Evolutionary conservation across 352 stramenopile species (phyloP).

Genomic region (Globisporangium echinulatum): DNA sequence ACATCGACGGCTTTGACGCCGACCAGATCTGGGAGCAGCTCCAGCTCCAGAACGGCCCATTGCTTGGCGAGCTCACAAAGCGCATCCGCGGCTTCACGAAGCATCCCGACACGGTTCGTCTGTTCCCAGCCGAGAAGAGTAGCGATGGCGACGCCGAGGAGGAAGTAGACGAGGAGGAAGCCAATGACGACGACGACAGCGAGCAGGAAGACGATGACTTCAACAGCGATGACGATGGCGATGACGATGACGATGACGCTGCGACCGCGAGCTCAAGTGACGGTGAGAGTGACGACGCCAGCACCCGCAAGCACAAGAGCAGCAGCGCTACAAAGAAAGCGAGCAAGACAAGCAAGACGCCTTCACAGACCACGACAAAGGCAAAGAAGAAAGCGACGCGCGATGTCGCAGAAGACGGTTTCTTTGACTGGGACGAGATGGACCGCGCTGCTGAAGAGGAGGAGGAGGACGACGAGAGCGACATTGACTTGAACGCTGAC

Average conservation of each 20-base stretch:
- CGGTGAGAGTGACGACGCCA: conserved; percentile 11
- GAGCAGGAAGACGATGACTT: conserved; percentile 5
- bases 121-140: conserved; percentile 51
- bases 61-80: conserved; percentile 63
- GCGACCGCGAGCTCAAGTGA: conserved; percentile 9
- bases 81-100: conserved; percentile 66
- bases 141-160: conserved; percentile 24
- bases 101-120: conserved; percentile 39
- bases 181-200: conserved; percentile 9
- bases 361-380: conserved; percentile 6
- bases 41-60: conserved; percentile 68
- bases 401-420: conserved; percentile 71
- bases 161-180: conserved; percentile 14
- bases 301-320: not conserved
- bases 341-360: conserved; percentile 12
- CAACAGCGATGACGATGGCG: conserved; percentile 21
- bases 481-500: conserved; percentile 23
- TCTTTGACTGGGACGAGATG: conserved; percentile 88
- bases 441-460: conserved; percentile 77
- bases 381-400: conserved; percentile 52
- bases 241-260: conserved; percentile 15
- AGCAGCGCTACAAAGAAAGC: conserved; percentile 26
- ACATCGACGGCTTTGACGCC: conserved; percentile 76
- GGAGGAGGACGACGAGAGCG: conserved; percentile 34
- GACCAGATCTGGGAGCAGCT: conserved; percentile 86